Conservation (phyloP, 257 asterid species). For the Solanum tarijense region DNA sequence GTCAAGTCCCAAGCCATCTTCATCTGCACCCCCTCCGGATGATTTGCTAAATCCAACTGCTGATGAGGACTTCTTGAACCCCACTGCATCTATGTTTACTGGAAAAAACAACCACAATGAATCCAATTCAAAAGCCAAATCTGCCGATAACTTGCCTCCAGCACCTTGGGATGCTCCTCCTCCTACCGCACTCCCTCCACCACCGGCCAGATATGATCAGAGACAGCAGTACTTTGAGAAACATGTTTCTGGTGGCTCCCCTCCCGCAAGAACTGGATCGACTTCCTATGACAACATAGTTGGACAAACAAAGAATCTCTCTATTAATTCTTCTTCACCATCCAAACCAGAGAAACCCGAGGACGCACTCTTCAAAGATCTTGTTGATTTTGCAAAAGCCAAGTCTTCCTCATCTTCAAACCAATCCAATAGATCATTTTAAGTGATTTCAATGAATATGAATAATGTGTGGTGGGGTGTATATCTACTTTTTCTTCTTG, state of each 20-base stretch:
- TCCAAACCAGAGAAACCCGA: slow-evolving; percentile 59
- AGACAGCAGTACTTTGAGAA: slow-evolving; percentile 78
- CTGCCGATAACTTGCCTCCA: slow-evolving; percentile 41
- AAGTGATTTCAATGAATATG: slow-evolving; percentile 10
- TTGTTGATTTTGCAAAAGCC: slow-evolving; percentile 86
- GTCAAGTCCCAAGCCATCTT: slow-evolving; percentile 26
- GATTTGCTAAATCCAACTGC: slow-evolving; percentile 25
- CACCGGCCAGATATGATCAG: slow-evolving; percentile 71
- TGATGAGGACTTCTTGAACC: slow-evolving; percentile 65
- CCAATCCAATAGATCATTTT: slow-evolving; percentile 47
- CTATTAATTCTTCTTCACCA: slow-evolving; percentile 44
- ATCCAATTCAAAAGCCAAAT: slow-evolving; percentile 31
- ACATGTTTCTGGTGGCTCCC: slow-evolving; percentile 21
- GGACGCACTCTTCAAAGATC: slow-evolving; percentile 80
- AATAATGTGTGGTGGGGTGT: slow-evolving; percentile 21
- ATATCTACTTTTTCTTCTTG: neutral
- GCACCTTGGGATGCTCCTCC: slow-evolving; percentile 54
- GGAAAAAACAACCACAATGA: slow-evolving; percentile 29
- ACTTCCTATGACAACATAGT: slow-evolving; percentile 62
- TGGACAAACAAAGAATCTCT: slow-evolving; percentile 66
- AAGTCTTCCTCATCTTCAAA: slow-evolving; percentile 84
- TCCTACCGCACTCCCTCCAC: slow-evolving; percentile 50
- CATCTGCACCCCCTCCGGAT: slow-evolving; percentile 31
- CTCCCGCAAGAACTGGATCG: slow-evolving; percentile 46
- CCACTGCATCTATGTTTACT: slow-evolving; percentile 67